These are phyloP conservation scores for Scedosporium dehoogii DNA, from an alignment of 2,329 filamentous ascomycete species.

Conservation along the genomic window DNA sequence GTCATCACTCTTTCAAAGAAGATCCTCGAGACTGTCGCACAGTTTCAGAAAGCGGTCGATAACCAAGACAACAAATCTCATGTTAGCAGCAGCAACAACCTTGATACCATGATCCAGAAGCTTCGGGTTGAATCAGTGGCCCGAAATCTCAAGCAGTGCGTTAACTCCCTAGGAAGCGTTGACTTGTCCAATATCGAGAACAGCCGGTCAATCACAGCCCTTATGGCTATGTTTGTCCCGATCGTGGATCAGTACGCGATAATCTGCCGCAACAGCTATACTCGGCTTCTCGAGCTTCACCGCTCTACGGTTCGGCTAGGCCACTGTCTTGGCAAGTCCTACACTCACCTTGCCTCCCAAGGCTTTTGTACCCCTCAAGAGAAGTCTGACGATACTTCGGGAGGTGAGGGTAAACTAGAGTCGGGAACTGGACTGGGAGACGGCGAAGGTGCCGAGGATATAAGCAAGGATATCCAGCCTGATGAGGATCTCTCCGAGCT, in stretches of 20 bases:
- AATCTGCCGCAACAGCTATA: constrained; percentile 48
- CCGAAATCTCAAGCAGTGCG: constrained; percentile 25
- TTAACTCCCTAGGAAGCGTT: constrained; percentile 24
- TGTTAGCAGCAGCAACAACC: constrained; percentile 1
- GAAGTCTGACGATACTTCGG: constrained; percentile 59
- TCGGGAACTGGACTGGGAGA: constrained; percentile 89
- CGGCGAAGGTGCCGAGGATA: constrained; percentile 90
- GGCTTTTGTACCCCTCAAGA: constrained; percentile 90
- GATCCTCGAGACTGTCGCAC: constrained; percentile 71
- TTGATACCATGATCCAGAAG: constrained; percentile 38
- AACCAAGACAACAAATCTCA: not conserved
- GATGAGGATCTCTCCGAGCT: constrained; percentile 91
- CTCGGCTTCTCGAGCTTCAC: constrained; percentile 55
- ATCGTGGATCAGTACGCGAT: constrained; percentile 64
- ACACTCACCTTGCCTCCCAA: constrained; percentile 67
- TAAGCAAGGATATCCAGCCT: constrained; percentile 90
- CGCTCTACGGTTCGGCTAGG: constrained; percentile 62
- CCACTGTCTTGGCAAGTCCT: constrained; percentile 65
- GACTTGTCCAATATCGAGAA: constrained; percentile 17
- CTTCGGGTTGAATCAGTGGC: constrained; percentile 50
- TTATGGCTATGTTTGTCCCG: constrained; percentile 42
- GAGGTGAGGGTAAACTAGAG: constrained; percentile 71
- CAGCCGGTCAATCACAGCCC: constrained; percentile 20
- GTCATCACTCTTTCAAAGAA: constrained; percentile 61
- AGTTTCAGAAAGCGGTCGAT: constrained; percentile 45